These are phyloP conservation scores for Stygiomarasmius scandens DNA, from an alignment of 1,284 basidiomycete species.

Conservation along the genomic window DNA sequence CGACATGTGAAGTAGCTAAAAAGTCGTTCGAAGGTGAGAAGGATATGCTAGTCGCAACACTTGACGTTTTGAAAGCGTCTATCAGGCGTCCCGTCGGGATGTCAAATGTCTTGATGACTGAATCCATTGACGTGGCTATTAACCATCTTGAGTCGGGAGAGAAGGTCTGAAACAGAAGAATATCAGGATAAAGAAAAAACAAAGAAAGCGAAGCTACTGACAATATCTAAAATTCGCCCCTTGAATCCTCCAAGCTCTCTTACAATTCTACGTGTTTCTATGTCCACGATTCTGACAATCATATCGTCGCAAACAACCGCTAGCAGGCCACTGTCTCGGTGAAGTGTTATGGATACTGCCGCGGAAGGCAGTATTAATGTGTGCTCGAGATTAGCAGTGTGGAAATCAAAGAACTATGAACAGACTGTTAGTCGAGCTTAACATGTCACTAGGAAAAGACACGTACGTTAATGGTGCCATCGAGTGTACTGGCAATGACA, in stretches of 20 bases:
- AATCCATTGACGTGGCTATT: slow-evolving; percentile 86
- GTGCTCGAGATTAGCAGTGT: slow-evolving; percentile 74
- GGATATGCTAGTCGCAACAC: slow-evolving; percentile 86
- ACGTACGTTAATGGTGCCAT: slow-evolving; percentile 87
- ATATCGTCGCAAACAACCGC: slow-evolving; percentile 87
- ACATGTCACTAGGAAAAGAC: neutral
- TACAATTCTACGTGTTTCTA: slow-evolving; percentile 87
- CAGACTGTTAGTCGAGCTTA: neutral
- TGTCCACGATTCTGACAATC: slow-evolving; percentile 84
- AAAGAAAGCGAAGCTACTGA: slow-evolving; percentile 38
- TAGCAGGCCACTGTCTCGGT: slow-evolving; percentile 87
- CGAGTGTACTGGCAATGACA: slow-evolving; percentile 83
- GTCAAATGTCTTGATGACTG: slow-evolving; percentile 93
- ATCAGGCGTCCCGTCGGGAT: slow-evolving; percentile 91
- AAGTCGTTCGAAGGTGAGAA: slow-evolving; percentile 98
- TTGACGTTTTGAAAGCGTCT: slow-evolving; percentile 90
- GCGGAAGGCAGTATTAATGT: slow-evolving; percentile 71
- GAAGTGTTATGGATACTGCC: slow-evolving; percentile 73
- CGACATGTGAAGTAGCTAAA: slow-evolving; percentile 92
- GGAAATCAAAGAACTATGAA: slow-evolving; percentile 93
- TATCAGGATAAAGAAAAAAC: slow-evolving; percentile 8
- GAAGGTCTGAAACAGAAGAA: slow-evolving; percentile 66
- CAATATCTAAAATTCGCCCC: slow-evolving; percentile 83
- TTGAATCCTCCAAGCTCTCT: slow-evolving; percentile 85
- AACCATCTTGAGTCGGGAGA: slow-evolving; percentile 96